Evolutionary conservation across 2,329 filamentous ascomycete genomes (phyloP), one percentile per base, ranked within the genome.

Genomic region (Aspergillus fischeri): DNA sequence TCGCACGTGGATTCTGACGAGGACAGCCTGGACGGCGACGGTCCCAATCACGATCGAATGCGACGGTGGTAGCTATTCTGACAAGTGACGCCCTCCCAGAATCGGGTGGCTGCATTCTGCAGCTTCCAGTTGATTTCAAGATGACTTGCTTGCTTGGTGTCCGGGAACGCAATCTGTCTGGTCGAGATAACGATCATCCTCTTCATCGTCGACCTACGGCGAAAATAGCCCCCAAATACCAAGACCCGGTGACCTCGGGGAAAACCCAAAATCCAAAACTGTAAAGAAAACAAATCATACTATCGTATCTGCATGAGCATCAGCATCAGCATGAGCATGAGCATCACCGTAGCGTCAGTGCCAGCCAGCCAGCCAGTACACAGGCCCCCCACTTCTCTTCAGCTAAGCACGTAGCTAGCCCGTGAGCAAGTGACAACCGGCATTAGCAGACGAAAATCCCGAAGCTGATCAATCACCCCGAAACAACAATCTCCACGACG

Each of bases 1-100:
- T 55, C 49, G 47, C 64, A 72, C 59, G 62, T 68, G 52, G 66
- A 73, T 53, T 70, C 68, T 32, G 67, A 70, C 52, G 67, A 70
- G 48, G 61, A 64, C 48, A 63, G 59, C 44, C 63, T 61, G 55
- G 63, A 56, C 49, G 45, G 57, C 53, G 53, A 56, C 29, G 56
- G 41, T 29, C 44, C 11, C 21, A 24, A 24, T 24, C 21, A 24
- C 21, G 44, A 24, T 14, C 44, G 44, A 17, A 27, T 17, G 44
- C 21, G 20, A 47, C 49, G 49, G 42, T 56, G 54, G 54, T 51
- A 52, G 29, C 54, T 42, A 49, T 51, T 42, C 49, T 52, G 29
- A 49, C 42, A 38, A 38, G 32, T 17, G 32, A 7, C 14, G 5
- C 3, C 32, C 14, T 38, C 41, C 21, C 41, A 20, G 21, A 44